Conservation (phyloP, 2,329 filamentous ascomycete species). For the Ceratocystis albifundus region DNA sequence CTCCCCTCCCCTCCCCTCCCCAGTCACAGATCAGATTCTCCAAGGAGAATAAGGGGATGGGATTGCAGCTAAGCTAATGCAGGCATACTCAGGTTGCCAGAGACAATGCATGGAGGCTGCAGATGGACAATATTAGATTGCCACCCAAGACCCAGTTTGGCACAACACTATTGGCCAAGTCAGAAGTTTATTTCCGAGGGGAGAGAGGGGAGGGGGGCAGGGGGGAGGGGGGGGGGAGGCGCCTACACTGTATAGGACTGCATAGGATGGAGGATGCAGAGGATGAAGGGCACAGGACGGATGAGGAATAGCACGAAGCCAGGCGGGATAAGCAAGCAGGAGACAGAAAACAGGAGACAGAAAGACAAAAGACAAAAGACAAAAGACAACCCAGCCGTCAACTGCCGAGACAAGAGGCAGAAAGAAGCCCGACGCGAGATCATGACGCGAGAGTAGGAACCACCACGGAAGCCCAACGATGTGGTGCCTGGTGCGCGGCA, state of each 20-base stretch:
- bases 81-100: background rate
- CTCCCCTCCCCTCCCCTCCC: background rate
- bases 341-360: background rate
- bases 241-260: background rate
- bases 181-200: constrained; percentile 7
- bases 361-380: background rate
- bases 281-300: background rate
- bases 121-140: constrained; percentile 11
- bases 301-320: background rate
- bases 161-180: background rate
- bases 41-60: background rate
- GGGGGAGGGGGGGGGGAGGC: background rate
- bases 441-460: too few species aligned
- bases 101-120: constrained; percentile 10
- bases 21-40: background rate
- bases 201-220: background rate
- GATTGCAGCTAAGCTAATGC: constrained; percentile 9
- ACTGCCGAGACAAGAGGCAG: background rate
- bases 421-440: background rate
- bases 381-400: background rate
- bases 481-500: too few species aligned
- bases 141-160: background rate
- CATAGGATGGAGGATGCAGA: background rate
- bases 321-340: background rate
- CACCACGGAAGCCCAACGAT: too few species aligned